A percentile compares a stretch with the other conserved stretches of the same genome.
phyloP scores from a whole-genome alignment of 2,329 filamentous ascomycete genomes.

The Cladosporium halotolerans region DNA sequence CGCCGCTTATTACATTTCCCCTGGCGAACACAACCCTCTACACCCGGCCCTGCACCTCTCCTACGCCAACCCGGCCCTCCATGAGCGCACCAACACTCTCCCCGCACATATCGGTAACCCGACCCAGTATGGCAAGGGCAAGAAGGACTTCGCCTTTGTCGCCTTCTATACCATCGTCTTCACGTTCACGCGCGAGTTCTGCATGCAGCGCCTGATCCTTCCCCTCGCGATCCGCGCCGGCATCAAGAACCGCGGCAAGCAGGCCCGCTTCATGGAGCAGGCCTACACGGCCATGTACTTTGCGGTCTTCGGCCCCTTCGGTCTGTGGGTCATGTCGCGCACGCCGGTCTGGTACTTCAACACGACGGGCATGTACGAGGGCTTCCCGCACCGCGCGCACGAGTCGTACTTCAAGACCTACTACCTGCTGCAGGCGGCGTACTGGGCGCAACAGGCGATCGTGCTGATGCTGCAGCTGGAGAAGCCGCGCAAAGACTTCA shows the following conservation, averaged over 20 bases:
- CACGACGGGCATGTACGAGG: conserved; percentile 81
- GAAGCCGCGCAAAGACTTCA: conserved; percentile 91
- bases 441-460: conserved; percentile 92
- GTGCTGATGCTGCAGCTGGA: conserved; percentile 81
- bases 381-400: conserved; percentile 76
- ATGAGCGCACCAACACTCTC: conserved; percentile 29
- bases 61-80: conserved; percentile 55
- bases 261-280: conserved; percentile 92
- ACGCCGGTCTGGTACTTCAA: conserved; percentile 98
- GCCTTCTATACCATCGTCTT: conserved; percentile 83
- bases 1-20: conserved; percentile 66
- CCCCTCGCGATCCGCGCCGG: conserved; percentile 66
- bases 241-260: conserved; percentile 68
- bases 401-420: conserved; percentile 85
- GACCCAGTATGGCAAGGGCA: conserved; percentile 80
- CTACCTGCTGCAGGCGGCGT: conserved; percentile 88
- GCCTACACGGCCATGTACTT: conserved; percentile 93
- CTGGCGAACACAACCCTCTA: conserved; percentile 69
- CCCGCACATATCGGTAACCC: conserved; percentile 40
- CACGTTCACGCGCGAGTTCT: conserved; percentile 88
- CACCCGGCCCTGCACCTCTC: conserved; percentile 83
- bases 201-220: conserved; percentile 84
- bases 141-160: conserved; percentile 78
- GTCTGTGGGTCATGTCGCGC: conserved; percentile 82
- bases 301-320: conserved; percentile 70